Base-by-base conservation (phyloP, 805 yeast species). In the Metschnikowia picachoensis region DNA sequence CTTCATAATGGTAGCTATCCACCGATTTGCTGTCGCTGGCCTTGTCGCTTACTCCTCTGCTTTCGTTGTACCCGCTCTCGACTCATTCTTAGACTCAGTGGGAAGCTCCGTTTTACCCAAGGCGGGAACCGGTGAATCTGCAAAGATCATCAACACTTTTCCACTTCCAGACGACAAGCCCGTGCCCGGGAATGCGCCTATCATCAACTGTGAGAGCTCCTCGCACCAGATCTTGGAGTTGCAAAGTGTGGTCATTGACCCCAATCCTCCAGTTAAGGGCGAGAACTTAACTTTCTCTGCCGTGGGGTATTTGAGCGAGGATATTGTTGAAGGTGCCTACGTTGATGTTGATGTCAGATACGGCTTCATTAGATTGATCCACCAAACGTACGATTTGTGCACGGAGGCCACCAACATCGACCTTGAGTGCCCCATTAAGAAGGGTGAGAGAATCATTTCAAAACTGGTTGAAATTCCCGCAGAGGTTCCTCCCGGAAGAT, bases 401-500 rank as follows among this genome's bases (percentile, higher is more conserved):
- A 96, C 90, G 54, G 83, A 89, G 62, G 74, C 90, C 48, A 79
- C 80, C 43, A 85, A 90, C 57, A 91, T 90, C 37, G 96, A 87
- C 59, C 68, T 90, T 72, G 76, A 78, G 48, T 94, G 99, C 65
- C 99, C 99, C 1, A 67, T 94, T 35, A 62, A 72, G 41, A 71
- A 79, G 52, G 99, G 98, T 11, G 63, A 67, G 41, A 84, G 88
- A 57, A 68, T 72, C 43, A 69, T 94, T 44, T 64, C 76, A 25
- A 90, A 90, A 65, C 67, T 72, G 37, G 95, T 94, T 25, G 91
- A 83, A 59, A 80, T 94, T 46, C 99, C 99, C 14, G 73, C 76
- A 13, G 94, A 89, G 64, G 95, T 92, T 30, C 99, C 99, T 48
- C 97, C 98, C 17, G 99, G 99, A 35, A 85, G 79, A 61, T 94